phyloP scores from a whole-genome alignment of 225 moss, liverwort and hornwort species.

The Thuidium tamariscinum region DNA sequence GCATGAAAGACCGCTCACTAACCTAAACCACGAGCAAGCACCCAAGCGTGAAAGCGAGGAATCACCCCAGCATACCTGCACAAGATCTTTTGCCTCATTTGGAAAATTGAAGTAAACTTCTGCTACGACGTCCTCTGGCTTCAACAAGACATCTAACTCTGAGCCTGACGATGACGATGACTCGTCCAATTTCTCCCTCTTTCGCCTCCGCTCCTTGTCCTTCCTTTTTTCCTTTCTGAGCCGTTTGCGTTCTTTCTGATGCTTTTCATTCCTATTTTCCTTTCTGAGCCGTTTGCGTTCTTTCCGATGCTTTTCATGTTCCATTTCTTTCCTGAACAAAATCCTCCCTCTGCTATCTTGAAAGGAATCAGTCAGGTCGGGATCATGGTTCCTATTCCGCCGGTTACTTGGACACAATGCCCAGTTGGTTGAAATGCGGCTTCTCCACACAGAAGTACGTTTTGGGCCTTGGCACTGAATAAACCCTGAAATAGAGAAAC shows the following conservation, averaged over 20 bases:
- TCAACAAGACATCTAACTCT: constrained; percentile 21
- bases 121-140: constrained; percentile 40
- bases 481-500: background rate
- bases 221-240: constrained; percentile 8
- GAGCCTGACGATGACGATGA: constrained; percentile 30
- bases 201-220: constrained; percentile 22
- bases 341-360: background rate
- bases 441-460: background rate
- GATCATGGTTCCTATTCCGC: background rate
- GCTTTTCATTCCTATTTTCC: constrained; percentile 23
- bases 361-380: background rate
- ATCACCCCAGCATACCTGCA: constrained; percentile 24
- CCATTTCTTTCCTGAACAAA: constrained; percentile 1
- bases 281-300: constrained; percentile 8
- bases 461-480: background rate
- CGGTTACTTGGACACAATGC: background rate
- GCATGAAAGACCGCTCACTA: too few species aligned
- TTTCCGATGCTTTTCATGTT: constrained; percentile 5
- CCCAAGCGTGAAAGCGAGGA: too few species aligned
- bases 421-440: too few species aligned
- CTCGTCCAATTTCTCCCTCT: constrained; percentile 8
- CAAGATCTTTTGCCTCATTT: constrained; percentile 57
- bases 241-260: constrained; percentile 3
- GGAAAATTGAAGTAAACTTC: constrained; percentile 48
- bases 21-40: too few species aligned